Evolutionary conservation across 768 basidiomycete genomes (phyloP).

Genomic region (Macrolepiota dolichaula): DNA sequence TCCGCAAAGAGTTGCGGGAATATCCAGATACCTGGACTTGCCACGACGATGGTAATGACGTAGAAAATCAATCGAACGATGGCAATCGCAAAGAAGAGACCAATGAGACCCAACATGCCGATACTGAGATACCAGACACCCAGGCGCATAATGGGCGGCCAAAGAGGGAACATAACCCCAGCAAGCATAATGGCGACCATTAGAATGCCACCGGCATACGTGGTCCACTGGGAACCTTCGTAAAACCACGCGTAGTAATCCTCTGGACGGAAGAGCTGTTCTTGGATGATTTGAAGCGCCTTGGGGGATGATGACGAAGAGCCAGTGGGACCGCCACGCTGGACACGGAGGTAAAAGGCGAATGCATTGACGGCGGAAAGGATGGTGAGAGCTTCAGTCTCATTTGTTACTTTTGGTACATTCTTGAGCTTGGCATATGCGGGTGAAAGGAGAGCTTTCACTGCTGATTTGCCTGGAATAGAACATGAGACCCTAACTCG

Average conservation of each 20-base stretch:
- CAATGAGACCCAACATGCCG: slow-evolving; percentile 82
- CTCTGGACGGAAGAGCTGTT: slow-evolving; percentile 73
- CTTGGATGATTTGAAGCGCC: slow-evolving; percentile 72
- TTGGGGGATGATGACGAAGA: slow-evolving; percentile 75
- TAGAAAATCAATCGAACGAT: slow-evolving; percentile 92
- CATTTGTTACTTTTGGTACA: slow-evolving; percentile 67
- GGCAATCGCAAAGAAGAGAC: slow-evolving; percentile 86
- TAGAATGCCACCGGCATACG: slow-evolving; percentile 82
- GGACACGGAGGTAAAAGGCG: slow-evolving; percentile 91
- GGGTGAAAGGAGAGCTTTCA: slow-evolving; percentile 89
- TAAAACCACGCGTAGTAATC: slow-evolving; percentile 98
- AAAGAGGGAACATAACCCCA: slow-evolving; percentile 98
- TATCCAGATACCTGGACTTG: slow-evolving; percentile 95
- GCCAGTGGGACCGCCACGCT: slow-evolving; percentile 67
- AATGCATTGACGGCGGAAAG: slow-evolving; percentile 72
- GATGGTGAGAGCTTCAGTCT: slow-evolving; percentile 68
- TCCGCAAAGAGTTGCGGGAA: slow-evolving; percentile 98
- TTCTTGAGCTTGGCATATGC: slow-evolving; percentile 88
- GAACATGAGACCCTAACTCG: neutral
- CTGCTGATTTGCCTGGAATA: slow-evolving; percentile 78
- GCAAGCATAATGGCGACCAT: slow-evolving; percentile 95
- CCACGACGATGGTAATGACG: slow-evolving; percentile 83
- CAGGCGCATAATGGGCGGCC: slow-evolving; percentile 89
- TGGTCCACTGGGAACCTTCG: slow-evolving; percentile 91
- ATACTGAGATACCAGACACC: slow-evolving; percentile 97